Conservation (phyloP, 345 rosid species). For the Adansonia digitata region DNA sequence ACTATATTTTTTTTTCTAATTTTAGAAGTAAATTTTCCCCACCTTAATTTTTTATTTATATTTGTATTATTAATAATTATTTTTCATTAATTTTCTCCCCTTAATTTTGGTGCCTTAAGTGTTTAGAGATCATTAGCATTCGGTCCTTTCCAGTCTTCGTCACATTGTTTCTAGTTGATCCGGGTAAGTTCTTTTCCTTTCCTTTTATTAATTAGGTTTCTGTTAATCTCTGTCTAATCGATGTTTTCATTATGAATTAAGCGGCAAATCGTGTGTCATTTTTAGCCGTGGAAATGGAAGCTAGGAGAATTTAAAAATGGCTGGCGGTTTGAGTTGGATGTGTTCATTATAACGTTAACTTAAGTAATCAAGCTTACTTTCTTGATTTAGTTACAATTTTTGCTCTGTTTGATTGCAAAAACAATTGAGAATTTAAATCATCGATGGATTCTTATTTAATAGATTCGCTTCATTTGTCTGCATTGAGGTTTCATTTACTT, state of each 20-base stretch:
- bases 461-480: not conserved
- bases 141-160: not conserved
- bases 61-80: slow-evolving; percentile 2
- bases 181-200: slow-evolving; percentile 20
- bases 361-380: not conserved
- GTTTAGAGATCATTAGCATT: slow-evolving; percentile 9
- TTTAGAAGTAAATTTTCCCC: slow-evolving; percentile 13
- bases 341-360: not conserved
- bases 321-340: not conserved
- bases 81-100: not conserved
- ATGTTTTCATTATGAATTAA: not conserved
- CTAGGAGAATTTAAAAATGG: not conserved
- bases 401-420: not conserved
- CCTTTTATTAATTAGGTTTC: not conserved
- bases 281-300: not conserved
- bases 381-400: not conserved
- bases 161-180: slow-evolving; percentile 7
- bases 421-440: not conserved
- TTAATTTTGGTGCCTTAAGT: not conserved
- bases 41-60: not conserved
- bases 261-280: not conserved
- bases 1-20: slow-evolving; percentile 5
- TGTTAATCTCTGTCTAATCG: not conserved
- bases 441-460: not conserved
- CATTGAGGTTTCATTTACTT: not conserved